phyloP scores from a whole-genome alignment of 805 yeast species.

The Candida maris region DNA sequence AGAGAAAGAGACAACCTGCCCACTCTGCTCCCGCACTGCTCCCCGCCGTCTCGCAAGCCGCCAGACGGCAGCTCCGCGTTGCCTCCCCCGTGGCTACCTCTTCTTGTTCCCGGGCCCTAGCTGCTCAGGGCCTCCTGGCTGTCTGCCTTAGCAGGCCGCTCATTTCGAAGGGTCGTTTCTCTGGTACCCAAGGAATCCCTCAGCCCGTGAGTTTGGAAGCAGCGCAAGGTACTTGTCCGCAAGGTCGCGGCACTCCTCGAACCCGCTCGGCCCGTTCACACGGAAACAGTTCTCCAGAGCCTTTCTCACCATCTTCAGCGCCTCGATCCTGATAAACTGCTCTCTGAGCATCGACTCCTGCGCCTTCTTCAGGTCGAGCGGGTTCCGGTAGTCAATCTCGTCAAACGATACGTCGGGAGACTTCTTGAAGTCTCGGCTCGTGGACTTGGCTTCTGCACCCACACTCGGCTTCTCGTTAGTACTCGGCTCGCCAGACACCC shows the following conservation, averaged over 20 bases:
- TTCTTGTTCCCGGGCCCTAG: too few relatives aligned
- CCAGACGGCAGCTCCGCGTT: too few relatives aligned
- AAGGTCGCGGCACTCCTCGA: constrained; percentile 76
- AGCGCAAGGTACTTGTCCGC: constrained; percentile 74
- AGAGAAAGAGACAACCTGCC: too few relatives aligned
- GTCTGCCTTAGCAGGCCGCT: too few relatives aligned
- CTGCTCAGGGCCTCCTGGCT: too few relatives aligned
- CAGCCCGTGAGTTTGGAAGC: constrained; percentile 64
- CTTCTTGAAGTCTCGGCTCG: constrained; percentile 23
- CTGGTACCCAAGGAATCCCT: constrained; percentile 82
- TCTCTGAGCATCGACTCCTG: constrained; percentile 75
- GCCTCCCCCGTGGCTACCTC: too few relatives aligned
- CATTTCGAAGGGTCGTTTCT: constrained; percentile 81
- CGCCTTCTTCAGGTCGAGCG: constrained; percentile 61
- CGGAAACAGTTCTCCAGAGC: constrained; percentile 72
- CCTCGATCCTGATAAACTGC: constrained; percentile 71
- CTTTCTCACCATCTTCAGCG: constrained; percentile 62
- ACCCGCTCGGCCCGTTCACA: constrained; percentile 59
- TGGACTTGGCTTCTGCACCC: constrained; percentile 4
- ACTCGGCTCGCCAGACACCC: too few relatives aligned
- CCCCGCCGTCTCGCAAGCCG: too few relatives aligned
- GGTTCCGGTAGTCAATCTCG: constrained; percentile 71
- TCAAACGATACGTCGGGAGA: constrained; percentile 80
- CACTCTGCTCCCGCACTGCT: too few relatives aligned
- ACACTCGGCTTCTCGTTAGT: neutral